These are phyloP conservation scores for Phytophthora crassamura DNA, from an alignment of 352 stramenopile genomes.

Conservation along the genomic window DNA sequence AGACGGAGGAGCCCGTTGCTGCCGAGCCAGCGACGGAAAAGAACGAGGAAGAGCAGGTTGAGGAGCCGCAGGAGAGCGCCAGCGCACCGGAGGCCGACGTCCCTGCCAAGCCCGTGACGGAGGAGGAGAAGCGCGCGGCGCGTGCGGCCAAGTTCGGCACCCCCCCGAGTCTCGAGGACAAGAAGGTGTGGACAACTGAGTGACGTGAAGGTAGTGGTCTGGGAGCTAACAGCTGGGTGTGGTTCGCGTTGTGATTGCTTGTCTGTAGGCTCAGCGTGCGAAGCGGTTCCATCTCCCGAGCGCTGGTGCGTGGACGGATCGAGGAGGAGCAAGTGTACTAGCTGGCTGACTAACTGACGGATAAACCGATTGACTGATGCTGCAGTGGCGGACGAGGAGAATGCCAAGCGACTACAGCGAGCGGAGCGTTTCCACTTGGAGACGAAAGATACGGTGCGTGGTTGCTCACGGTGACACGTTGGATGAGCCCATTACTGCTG, in stretches of 20 bases:
- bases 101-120: constrained; percentile 47
- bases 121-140: constrained; percentile 81
- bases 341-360: constrained; percentile 2
- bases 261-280: constrained; percentile 61
- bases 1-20: constrained; percentile 13
- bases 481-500: constrained; percentile 13
- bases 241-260: constrained; percentile 8
- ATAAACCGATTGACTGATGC: constrained; percentile 3
- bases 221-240: constrained; percentile 1
- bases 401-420: constrained; percentile 75
- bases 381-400: constrained; percentile 52
- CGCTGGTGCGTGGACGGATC: constrained; percentile 31
- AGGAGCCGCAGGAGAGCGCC: constrained; percentile 13
- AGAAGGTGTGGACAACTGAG: constrained; percentile 53
- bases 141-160: constrained; percentile 86
- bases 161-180: constrained; percentile 72
- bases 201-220: background rate
- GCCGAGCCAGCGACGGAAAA: constrained; percentile 12
- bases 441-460: constrained; percentile 72
- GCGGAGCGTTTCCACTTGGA: constrained; percentile 84
- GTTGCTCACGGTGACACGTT: background rate
- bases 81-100: constrained; percentile 21
- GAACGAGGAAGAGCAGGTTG: constrained; percentile 10
- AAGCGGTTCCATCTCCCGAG: constrained; percentile 80
- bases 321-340: background rate